phyloP scores from a whole-genome alignment of 129 eudicot genomes.

The Logfia minima region DNA sequence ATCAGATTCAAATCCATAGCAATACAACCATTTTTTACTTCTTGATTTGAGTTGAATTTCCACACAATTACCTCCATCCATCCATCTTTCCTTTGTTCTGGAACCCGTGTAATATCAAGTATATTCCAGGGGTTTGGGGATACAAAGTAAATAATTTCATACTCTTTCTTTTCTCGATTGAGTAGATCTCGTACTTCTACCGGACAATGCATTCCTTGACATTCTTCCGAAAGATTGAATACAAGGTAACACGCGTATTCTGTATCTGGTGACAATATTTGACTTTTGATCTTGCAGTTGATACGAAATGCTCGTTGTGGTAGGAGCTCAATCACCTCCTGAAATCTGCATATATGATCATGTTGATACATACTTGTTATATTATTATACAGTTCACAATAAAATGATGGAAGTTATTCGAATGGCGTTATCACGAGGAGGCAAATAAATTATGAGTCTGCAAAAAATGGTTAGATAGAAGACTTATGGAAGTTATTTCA shows the following conservation, averaged over 20 bases:
- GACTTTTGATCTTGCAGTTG: not conserved
- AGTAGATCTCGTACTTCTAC: not conserved
- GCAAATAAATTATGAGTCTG: too few species aligned
- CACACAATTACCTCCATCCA: conserved; percentile 5
- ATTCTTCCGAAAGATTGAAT: not conserved
- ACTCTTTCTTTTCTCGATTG: not conserved
- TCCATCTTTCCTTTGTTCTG: not conserved
- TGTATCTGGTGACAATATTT: not conserved
- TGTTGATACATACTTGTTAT: not conserved
- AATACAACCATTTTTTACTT: not conserved
- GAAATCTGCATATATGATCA: not conserved
- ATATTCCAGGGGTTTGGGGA: not conserved
- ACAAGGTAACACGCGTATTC: not conserved
- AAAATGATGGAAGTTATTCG: too few species aligned
- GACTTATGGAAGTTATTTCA: too few species aligned
- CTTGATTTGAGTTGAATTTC: not conserved
- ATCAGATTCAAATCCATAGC: not conserved
- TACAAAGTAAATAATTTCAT: not conserved
- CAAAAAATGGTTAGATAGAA: too few species aligned
- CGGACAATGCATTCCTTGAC: not conserved
- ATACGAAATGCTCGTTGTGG: not conserved
- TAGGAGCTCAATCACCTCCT: not conserved
- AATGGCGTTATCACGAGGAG: too few species aligned
- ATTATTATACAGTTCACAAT: too few species aligned
- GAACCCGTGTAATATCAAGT: not conserved